Base-by-base conservation (phyloP, 2,329 filamentous ascomycete species). In the Fusarium marasasianum region DNA sequence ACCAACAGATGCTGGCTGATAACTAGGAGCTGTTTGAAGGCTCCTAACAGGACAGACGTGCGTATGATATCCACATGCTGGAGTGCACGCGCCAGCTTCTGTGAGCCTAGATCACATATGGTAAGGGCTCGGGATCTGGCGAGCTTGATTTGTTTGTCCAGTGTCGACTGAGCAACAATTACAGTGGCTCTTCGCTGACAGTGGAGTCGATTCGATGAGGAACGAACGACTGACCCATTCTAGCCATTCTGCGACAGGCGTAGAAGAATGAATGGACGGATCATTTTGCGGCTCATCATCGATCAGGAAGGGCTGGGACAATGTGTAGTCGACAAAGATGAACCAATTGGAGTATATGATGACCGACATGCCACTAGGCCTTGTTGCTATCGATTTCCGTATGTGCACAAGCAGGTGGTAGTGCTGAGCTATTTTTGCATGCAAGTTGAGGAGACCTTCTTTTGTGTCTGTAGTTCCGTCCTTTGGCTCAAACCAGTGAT, bases 151-250 rank as follows among this genome's bases (percentile, higher is more conserved):
- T 43, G 43, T 22, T 59, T 59, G 33, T 51, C 15, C 68, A 74
- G 64, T 50, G 77, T 78, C 76, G 73, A 70, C 76, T 71, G 70
- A 79, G 77, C 71, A 78, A 77, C 76, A 78, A 66, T 76, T 77
- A 35, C 43, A 71, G 58, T 71, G 66, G 59, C 63, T 76, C 72
- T 58, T 55, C 65, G 64, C 63, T 69, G 72, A 65, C 64, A 62
- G 76, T 77, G 75, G 77, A 68, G 76, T 74, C 47, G 63, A 44
- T 50, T 55, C 66, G 44, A 61, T 40, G 58, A 64, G 57, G 47
- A 59, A 58, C 66, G 37, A 63, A 68, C 37, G 75, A 68, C 64
- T 73, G 58, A 66, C 69, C 66, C 72, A 58, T 73, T 75, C 70
- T 67, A 66, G 69, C 66, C 72, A 62, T 73, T 75, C 70, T 67